A percentile compares a stretch with the other conserved stretches of the same genome.
Evolutionary conservation across 768 basidiomycete species (phyloP).

Genomic region (Pulveroboletus sp.): DNA sequence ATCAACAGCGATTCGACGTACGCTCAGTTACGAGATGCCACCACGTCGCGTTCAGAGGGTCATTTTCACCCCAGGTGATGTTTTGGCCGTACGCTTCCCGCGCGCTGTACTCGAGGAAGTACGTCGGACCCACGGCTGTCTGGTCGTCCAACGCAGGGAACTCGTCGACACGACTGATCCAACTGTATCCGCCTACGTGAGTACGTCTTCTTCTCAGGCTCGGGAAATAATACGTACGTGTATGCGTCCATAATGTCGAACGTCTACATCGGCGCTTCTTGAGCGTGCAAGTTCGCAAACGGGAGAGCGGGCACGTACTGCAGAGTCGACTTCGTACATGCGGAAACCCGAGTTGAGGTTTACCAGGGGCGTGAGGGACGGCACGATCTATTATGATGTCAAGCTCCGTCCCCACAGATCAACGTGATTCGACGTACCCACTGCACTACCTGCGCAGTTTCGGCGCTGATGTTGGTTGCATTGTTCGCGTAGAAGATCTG

Average conservation of each 20-base stretch:
- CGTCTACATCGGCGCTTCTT: conserved; percentile 38
- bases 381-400: too few relatives aligned
- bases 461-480: conserved; percentile 50
- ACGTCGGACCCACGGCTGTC: conserved; percentile 54
- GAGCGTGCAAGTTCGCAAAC: background rate
- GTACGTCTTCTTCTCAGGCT: background rate
- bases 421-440: conserved; percentile 36
- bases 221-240: conserved; percentile 44
- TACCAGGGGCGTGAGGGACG: too few relatives aligned
- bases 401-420: background rate
- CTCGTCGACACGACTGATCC: conserved; percentile 57
- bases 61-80: conserved; percentile 52
- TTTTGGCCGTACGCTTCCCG: conserved; percentile 58
- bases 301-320: conserved; percentile 12
- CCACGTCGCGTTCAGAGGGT: conserved; percentile 75
- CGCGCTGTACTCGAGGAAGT: conserved; percentile 58
- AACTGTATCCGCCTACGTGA: conserved; percentile 38
- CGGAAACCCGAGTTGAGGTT: background rate
- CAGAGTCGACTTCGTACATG: conserved; percentile 37
- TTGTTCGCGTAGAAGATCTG: conserved; percentile 73
- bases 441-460: conserved; percentile 47
- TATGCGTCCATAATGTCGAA: conserved; percentile 73
- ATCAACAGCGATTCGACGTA: conserved; percentile 22
- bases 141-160: conserved; percentile 57
- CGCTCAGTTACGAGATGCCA: conserved; percentile 76